Percentiles rank a stretch among this genome's conserved stretches.
Conservation (phyloP, 352 stramenopile species). For the Pythium inflatum region DNA sequence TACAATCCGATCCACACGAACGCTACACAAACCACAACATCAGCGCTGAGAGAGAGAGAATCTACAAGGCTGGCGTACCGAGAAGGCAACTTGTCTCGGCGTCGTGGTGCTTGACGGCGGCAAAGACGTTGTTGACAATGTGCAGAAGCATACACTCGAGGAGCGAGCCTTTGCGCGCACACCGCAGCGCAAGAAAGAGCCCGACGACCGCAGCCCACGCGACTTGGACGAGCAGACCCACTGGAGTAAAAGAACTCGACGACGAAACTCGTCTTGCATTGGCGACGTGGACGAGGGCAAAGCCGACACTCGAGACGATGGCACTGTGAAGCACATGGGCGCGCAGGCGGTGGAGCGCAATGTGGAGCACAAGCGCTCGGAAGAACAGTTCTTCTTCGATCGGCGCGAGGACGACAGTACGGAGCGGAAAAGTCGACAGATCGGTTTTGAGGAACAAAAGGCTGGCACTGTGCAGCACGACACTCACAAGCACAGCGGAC, state of each 20-base stretch:
- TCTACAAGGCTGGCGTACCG: not conserved
- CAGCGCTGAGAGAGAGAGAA: too few species aligned
- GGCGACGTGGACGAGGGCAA: constrained; percentile 54
- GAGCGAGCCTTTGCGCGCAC: constrained; percentile 45
- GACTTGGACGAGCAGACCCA: constrained; percentile 43
- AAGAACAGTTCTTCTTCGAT: constrained; percentile 72
- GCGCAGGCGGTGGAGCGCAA: constrained; percentile 48
- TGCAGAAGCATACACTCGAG: constrained; percentile 64
- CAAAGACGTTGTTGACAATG: constrained; percentile 62
- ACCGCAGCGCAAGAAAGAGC: constrained; percentile 45
- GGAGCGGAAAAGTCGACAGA: constrained; percentile 16
- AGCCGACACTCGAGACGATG: constrained; percentile 43
- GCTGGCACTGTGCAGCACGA: not conserved
- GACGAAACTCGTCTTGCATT: constrained; percentile 28
- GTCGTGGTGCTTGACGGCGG: constrained; percentile 17
- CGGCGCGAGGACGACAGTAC: constrained; percentile 47
- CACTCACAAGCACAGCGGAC: not conserved
- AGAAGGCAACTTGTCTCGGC: too few species aligned
- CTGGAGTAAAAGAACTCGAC: constrained; percentile 7
- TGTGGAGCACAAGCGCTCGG: constrained; percentile 51
- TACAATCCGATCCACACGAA: constrained; percentile 2
- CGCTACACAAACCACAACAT: too few species aligned
- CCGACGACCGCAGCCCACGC: constrained; percentile 52
- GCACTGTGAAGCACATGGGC: constrained; percentile 31
- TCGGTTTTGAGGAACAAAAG: not conserved